Evolutionary conservation across 768 basidiomycete species (phyloP).

Genomic region (Mycena albidolilacea): DNA sequence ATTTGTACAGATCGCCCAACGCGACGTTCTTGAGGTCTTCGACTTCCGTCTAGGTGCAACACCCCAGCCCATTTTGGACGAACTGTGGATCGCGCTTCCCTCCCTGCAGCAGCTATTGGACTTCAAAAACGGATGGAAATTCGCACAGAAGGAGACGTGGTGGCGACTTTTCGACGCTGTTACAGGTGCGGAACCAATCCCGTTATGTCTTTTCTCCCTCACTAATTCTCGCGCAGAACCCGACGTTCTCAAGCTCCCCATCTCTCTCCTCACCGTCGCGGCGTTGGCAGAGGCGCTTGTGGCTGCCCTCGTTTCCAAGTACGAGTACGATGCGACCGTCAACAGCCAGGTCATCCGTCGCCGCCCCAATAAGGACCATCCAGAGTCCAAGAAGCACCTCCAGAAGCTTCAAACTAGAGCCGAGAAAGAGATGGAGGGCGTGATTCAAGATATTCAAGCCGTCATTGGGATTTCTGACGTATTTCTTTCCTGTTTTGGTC

Average conservation of each 20-base stretch:
- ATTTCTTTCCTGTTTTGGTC: constrained; percentile 28
- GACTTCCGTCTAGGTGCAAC: constrained; percentile 65
- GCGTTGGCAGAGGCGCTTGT: constrained; percentile 65
- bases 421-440: constrained; percentile 51
- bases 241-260: constrained; percentile 65
- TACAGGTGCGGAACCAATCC: constrained; percentile 49
- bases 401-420: constrained; percentile 42
- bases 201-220: constrained; percentile 1
- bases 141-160: constrained; percentile 66
- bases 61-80: constrained; percentile 70
- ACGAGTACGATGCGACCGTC: constrained; percentile 47
- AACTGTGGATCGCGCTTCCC: constrained; percentile 71
- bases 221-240: constrained; percentile 56
- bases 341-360: constrained; percentile 9
- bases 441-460: constrained; percentile 55
- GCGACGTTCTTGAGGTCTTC: constrained; percentile 66
- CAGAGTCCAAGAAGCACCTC: constrained; percentile 18
- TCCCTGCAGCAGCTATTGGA: constrained; percentile 61
- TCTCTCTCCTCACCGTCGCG: constrained; percentile 68
- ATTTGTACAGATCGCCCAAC: constrained; percentile 64
- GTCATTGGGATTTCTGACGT: constrained; percentile 55
- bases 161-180: constrained; percentile 60
- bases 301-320: constrained; percentile 53
- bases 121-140: constrained; percentile 62
- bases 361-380: constrained; percentile 12